Base-by-base conservation (phyloP, 352 stramenopile species). In the Pythium myriotylum region DNA sequence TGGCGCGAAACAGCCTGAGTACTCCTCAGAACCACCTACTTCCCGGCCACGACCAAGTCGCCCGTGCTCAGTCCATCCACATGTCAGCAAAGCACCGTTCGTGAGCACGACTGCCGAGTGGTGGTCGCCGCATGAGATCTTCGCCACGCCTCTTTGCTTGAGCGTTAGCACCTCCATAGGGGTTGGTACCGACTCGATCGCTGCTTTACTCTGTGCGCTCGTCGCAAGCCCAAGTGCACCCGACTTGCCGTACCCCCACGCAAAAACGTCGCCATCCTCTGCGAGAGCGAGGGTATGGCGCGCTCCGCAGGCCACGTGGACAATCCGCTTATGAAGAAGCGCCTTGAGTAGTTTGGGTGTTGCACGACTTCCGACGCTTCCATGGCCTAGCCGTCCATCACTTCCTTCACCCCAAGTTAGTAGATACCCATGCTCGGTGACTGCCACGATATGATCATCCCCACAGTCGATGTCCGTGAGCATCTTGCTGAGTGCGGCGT, bases 361-460 rank as follows among this genome's bases (percentile, higher is more conserved):
- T 2, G 46, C 40, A 12, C 60, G 27, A 23, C 19, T 67, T n/a
- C 3, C 20, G 24, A 42, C 24, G 10, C 35, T 40, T 17, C 68
- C 71, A 23, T 67, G 63, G 10, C 73, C 74, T 9, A 77, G 61
- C 9, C 80, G 76, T 8, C 71, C 67, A 10, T 78, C 65, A 3
- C 61, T 54, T 9, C 71, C 72, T n/a, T 84, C 69, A n/a, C 86
- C 86, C 81, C 80, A 95, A n/a, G 77, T 79, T 32, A 92, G 62
- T 32, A 91, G 33, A 64, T 91, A 88, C 17, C 82, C 84, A 35
- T 89, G 81, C 61, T 95, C 84, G 2, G 80, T 91, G 42, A 84
- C 62, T 24, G 77, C 86, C 5, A 82, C 72, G 3, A 82, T 57
- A 54, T 92, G 84, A 19, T 72, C 62, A 49, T 82, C 74, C 0